Percentiles rank a stretch among this genome's conserved stretches.
These are phyloP conservation scores for Schwanniomyces pseudopolymorphus DNA, from an alignment of 805 yeast species.

Conservation along the genomic window DNA sequence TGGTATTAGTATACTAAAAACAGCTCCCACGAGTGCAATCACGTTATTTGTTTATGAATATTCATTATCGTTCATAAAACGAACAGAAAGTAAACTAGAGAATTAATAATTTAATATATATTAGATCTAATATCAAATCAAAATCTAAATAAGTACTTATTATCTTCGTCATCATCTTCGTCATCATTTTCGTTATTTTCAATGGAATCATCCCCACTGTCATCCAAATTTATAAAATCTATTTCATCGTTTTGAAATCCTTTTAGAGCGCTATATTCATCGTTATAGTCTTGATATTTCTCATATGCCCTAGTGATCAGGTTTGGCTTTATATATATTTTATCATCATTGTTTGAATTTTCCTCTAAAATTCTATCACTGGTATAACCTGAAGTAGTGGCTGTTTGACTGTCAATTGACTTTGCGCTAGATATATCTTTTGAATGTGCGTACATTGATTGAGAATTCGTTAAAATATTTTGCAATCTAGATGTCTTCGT, in stretches of 20 bases:
- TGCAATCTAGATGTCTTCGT: conserved; percentile 22
- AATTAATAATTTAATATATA: not conserved
- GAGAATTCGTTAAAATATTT: conserved; percentile 35
- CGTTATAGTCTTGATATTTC: conserved; percentile 19
- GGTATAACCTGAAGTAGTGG: conserved; percentile 9
- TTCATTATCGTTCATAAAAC: conserved; percentile 13
- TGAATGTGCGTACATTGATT: conserved; percentile 30
- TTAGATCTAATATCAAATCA: conserved; percentile 2
- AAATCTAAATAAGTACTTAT: conserved; percentile 32
- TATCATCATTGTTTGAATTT: conserved; percentile 24
- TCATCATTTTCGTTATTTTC: conserved; percentile 14
- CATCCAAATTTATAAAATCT: conserved; percentile 27
- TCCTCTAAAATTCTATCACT: conserved; percentile 6
- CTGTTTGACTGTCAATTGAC: conserved; percentile 3
- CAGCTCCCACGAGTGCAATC: conserved; percentile 76
- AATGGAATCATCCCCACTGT: conserved; percentile 14
- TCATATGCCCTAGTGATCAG: conserved; percentile 33
- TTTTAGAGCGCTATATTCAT: conserved; percentile 16
- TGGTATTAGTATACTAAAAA: conserved; percentile 65
- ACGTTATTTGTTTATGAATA: conserved; percentile 67
- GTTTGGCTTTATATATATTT: conserved; percentile 42
- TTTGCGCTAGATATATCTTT: conserved; percentile 15
- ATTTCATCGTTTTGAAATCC: conserved; percentile 25
- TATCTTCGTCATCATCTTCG: conserved; percentile 19
- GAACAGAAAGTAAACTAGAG: conserved; percentile 2